Conservation (phyloP, 73 alveolate genomes). For the Paraurostyla sp. region DNA sequence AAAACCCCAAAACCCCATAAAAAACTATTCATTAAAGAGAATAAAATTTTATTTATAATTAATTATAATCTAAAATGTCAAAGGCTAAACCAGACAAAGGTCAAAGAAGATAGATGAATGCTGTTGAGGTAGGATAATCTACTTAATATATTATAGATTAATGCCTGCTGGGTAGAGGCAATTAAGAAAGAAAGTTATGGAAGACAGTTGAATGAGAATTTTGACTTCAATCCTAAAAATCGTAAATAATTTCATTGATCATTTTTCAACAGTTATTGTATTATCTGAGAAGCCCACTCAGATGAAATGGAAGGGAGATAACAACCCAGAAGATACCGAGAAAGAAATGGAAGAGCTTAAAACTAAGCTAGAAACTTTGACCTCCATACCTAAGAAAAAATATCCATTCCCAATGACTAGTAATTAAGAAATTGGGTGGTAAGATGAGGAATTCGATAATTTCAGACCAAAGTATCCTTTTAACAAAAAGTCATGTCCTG, state of each 20-base stretch:
- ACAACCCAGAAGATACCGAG: conserved; percentile 16
- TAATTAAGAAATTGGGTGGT: conserved; percentile 83
- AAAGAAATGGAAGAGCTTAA: conserved; percentile 67
- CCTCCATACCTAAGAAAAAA: conserved; percentile 81
- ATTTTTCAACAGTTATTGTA: conserved; percentile 33
- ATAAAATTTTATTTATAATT: background rate
- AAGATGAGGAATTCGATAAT: conserved; percentile 64
- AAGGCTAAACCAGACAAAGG: conserved; percentile 46
- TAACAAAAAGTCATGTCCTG: conserved; percentile 73
- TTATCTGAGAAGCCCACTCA: conserved; percentile 76
- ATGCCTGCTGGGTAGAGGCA: conserved; percentile 85
- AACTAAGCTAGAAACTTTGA: conserved; percentile 60
- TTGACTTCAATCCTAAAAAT: conserved; percentile 78
- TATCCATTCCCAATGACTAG: conserved; percentile 74
- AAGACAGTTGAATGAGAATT: conserved; percentile 67
- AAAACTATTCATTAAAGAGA: background rate
- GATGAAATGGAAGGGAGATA: background rate
- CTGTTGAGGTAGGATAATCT: conserved; percentile 51
- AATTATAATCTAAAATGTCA: background rate
- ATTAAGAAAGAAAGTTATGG: conserved; percentile 74
- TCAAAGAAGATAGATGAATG: conserved; percentile 66
- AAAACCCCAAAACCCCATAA: too few relatives aligned
- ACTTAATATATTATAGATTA: background rate
- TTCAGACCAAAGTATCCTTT: conserved; percentile 63
- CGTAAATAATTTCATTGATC: conserved; percentile 8